Evolutionary conservation across 345 rosid genomes (phyloP), one percentile per base, ranked within the genome.

Genomic region (Erysimum cheiranthoides): DNA sequence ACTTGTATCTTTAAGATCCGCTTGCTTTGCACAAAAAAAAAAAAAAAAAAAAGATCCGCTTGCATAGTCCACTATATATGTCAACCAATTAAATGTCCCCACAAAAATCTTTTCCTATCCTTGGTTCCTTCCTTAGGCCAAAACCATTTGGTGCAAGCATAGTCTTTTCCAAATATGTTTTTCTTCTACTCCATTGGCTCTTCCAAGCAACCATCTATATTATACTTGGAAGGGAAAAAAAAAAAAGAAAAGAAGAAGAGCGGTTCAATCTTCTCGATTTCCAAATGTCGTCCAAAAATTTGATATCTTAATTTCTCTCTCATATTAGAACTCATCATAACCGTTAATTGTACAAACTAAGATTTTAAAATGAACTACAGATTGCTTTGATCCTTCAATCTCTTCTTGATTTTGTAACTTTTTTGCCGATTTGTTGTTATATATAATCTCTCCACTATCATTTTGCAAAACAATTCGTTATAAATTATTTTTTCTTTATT

Each of bases 51-150:
- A 25, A 36, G 72, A 68, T 27, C 50, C 16, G 16, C 31, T 51
- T 5, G 61, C 27, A 5, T 12, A 11, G 18, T 17, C 28, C n/a
- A 8, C 35, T 45, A 28, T 46, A 25, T 47, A 47, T 60, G 38
- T 46, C 57, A 16, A 61, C 60, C 60, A 49, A 32, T 43, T 58
- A 46, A 40, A 70, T 11, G 67, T 12, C 12, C 58, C 68, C 50
- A 38, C n/a, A 35, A 4, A 59, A 10, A 8, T 60, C 31, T 39
- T 68, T 62, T 10, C 32, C 49, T 61, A 10, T 27, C 25, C 45
- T 27, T 53, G 49, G n/a, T 68, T 51, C 10, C 1, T 30, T 17
- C 11, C 17, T 59, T 35, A 13, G 28, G 6, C 21, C 8, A 16
- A 40, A 43, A 35, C 35, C 38, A 21, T 9, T 3, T 52, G 49